phyloP scores from a whole-genome alignment of 257 asterid species.

The Parsonsia alboflavescens region DNA sequence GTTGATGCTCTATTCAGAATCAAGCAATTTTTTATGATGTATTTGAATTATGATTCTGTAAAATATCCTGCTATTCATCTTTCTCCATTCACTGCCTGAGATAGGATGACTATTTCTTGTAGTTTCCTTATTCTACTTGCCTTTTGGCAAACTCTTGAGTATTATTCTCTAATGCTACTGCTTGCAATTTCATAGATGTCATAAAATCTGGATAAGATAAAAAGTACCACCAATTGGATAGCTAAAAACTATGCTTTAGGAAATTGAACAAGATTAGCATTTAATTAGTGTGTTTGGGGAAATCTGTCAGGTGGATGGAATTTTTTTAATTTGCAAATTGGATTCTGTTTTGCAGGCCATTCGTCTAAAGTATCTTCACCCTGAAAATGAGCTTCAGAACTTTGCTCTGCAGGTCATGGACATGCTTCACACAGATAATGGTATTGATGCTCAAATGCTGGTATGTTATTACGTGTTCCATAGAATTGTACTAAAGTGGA shows the following conservation, averaged over 20 bases:
- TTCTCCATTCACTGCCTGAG: not conserved
- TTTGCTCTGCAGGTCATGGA: constrained; percentile 66
- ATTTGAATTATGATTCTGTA: not conserved
- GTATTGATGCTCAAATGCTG: constrained; percentile 89
- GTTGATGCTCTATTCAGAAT: not conserved
- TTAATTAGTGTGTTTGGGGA: not conserved
- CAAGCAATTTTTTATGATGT: not conserved
- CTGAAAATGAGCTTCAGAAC: constrained; percentile 85
- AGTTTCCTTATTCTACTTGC: not conserved
- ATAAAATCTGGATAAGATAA: not conserved
- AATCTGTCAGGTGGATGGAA: constrained; percentile 4
- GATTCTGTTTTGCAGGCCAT: constrained; percentile 59
- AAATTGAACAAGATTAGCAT: not conserved
- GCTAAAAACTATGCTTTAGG: not conserved
- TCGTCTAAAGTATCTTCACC: constrained; percentile 74
- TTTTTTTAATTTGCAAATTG: constrained; percentile 8
- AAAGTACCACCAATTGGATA: not conserved
- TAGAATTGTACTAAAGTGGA: not conserved
- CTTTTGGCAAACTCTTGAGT: not conserved
- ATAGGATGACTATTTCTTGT: not conserved
- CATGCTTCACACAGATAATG: constrained; percentile 72
- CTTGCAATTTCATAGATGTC: not conserved
- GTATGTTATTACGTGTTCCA: constrained; percentile 35
- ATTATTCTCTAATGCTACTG: not conserved
- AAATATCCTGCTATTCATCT: not conserved